Base-by-base conservation (phyloP, 2,329 filamentous ascomycete genomes). In the Aureobasidium sp. region DNA sequence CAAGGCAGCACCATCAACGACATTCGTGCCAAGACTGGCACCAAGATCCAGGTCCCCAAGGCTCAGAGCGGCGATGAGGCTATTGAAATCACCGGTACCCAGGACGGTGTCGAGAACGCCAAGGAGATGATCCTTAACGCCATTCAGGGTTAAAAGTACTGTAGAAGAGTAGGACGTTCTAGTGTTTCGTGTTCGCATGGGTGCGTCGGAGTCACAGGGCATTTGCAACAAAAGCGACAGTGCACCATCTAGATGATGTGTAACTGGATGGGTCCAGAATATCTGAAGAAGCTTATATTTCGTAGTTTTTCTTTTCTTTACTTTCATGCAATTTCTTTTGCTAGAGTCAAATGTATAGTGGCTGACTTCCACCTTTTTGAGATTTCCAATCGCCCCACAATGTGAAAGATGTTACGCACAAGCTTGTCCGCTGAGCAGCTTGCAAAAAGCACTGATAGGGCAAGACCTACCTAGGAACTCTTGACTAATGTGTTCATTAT, bases 21-120 rank as follows among this genome's bases (percentile, higher is more conserved):
- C 46, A 97, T 99, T 73, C 87, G 94, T 68, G 91, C 90, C 78
- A 86, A 94, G 79, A 97, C 91, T 57, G 90, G 89, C 61, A 97
- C 92, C 77, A 91, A 89, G 77, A 95, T 99, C 73, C 91, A 92
- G 67, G 93, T 99, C 44, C 94, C 65, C 23, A 87, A 90, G 67
- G 87, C 90, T 70, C 89, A 95, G 75, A 79, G 79, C 53, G 77
- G 79, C 68, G 82, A 80, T 26, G 92, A 97, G 75, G 90, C 93
- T 4, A 97, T 99, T 72, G 91, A 96, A 78, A 89, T 99, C 69
- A 81, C 88, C 39, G 94, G 94, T 42, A 84, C 82, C 61, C 84
- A 84, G 71, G 88, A 91, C 17, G 91, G 90, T 13, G 85, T 96
- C 41, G 90, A 97, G 76, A 83, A 89, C 74, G 94, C 94, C 55